Evolutionary conservation across 2,329 filamentous ascomycete species (phyloP), one percentile per base, ranked within the genome.

Genomic region (Dactylella cylindrospora): DNA sequence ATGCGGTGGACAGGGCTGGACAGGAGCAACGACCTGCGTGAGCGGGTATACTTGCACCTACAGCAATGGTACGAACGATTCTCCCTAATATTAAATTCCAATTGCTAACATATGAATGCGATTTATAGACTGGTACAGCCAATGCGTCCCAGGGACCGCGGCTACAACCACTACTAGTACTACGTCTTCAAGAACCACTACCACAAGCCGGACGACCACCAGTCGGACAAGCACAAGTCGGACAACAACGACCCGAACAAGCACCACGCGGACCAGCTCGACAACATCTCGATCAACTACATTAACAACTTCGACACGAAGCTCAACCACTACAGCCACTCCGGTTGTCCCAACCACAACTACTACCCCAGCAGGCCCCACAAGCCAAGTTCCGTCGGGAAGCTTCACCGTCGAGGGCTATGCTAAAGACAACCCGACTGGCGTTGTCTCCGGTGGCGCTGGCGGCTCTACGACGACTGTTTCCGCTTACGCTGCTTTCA

Each of bases 391-490:
- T 3, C 51, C 51, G 10, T 47, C 51, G 1, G 35, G 32, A 1
- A 55, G 51, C 17, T 55, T 55, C 35, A 47, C 51, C 5, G 15
- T 55, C 6, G 51, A 55, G 35, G 51, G 51, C 8, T 55, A 26
- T 32, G 51, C 51, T 5, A 23, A 17, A 39, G 20, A 55, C 13
- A 55, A 55, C 36, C 51, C 51, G 2, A 47, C 51, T 5, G 51
- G 51, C 17, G 76, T 73, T 12, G 72, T 55, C 12, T 47, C 75
- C 3, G 80, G 80, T 46, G 80, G 80, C 51, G 72, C 75, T 17
- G 78, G 76, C 13, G 80, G 79, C 45, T 73, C 77, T 2, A 80
- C 79, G 7, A 78, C 76, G 22, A 81, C 79, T 5, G 80, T 82
- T 50, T 76, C 76, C n/a, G 75, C 75, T 7, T 77, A 80, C 29